These are phyloP conservation scores for Malus fusca DNA, from an alignment of 306 rosid species.

Conservation along the genomic window DNA sequence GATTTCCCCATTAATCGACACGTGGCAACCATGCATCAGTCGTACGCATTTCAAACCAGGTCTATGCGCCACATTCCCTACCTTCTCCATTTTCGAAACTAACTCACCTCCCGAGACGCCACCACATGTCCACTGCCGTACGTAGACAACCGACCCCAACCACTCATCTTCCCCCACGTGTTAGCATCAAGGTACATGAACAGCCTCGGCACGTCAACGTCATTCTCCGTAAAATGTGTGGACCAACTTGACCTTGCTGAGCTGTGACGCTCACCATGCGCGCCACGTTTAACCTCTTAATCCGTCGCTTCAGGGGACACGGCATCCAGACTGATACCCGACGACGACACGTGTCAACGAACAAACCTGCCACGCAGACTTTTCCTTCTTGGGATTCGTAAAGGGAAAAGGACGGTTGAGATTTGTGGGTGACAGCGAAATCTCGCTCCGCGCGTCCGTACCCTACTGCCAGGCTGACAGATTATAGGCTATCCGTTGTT, in stretches of 20 bases:
- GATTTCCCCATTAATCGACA: not conserved
- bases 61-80: not conserved
- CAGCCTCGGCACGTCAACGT: constrained; percentile 2
- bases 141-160: not conserved
- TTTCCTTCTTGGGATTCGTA: not conserved
- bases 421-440: constrained; percentile 6
- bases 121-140: not conserved
- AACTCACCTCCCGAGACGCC: no score
- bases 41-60: not conserved
- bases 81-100: not conserved
- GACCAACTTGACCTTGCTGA: not conserved
- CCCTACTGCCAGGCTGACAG: not conserved
- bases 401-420: constrained; percentile 7
- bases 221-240: not conserved
- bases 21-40: constrained; percentile 8
- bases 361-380: not conserved
- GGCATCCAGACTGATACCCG: not conserved
- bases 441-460: constrained; percentile 8
- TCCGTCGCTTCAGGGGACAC: not conserved
- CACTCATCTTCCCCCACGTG: not conserved
- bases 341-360: not conserved
- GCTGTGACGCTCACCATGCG: not conserved
- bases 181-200: not conserved
- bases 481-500: not conserved
- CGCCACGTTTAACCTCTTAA: constrained; percentile 1